Evolutionary conservation across 1,284 basidiomycete genomes (phyloP), one percentile per base, ranked within the genome.

Genomic region (Waitea zeae): DNA sequence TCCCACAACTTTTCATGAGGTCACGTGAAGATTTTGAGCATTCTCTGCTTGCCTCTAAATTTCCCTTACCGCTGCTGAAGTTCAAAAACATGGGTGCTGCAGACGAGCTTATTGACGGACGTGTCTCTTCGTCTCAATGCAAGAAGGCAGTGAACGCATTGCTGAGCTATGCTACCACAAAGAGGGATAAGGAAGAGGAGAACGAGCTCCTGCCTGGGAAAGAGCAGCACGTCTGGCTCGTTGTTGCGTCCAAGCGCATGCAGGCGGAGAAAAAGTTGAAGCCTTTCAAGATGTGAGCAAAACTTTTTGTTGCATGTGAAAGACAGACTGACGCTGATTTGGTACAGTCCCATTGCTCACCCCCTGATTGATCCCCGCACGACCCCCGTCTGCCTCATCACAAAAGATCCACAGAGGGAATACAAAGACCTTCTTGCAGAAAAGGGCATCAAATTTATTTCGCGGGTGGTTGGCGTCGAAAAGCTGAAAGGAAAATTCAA

Each of bases 401-500:
- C 81, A 35, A 97, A 97, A 57, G 88, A 95, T 54, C 93, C 95
- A 5, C 93, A 97, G 51, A 61, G 93, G 36, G 70, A 89, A 51
- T 97, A 95, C 67, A 97, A 97, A 57, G 87, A 95, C 52, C 69
- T 95, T 13, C 63, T 98, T 17, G 75, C 74, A 35, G 56, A 61
- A 33, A 62, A 84, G 36, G 67, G 74, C 33, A 76, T 98, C 61
- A 82, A 79, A 43, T 93, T 93, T 43, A 76, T 98, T 47, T 75
- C 72, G 27, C 67, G 92, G 17, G 89, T 98, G n/a, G 87, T 98
- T 24, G 92, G 89, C 14, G 62, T 96, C 35, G 65, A 67, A 41
- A 92, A 92, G 55, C 64, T 92, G 41, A 86, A 82, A 60, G 87
- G 84, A 22, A 93, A 93, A 59, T 92, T 87, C 63, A 88, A 84